Base-by-base conservation (phyloP, 331 rosid genomes). In the Dryas integrifolia region DNA sequence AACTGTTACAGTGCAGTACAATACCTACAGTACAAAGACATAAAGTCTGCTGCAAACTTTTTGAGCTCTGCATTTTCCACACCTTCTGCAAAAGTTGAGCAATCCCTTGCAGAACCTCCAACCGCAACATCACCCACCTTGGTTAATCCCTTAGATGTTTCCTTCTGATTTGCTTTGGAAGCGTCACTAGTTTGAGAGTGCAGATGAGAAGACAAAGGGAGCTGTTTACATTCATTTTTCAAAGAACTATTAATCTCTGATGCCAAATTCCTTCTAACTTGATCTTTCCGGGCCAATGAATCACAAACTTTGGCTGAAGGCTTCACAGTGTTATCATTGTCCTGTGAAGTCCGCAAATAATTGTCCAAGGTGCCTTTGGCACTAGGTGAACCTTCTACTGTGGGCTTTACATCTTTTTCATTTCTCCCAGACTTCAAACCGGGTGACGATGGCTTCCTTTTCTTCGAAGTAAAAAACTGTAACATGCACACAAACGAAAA, bases 21-120 rank as follows among this genome's bases (percentile, higher is more conserved):
- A n/a, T 85, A 94, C 98, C 98, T 76, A 77, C 95, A 89, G 73
- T 91, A 91, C 78, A 91, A 24, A 73, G 98, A 85, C 89, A 89
- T 75, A 69, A 88, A 80, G 48, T 86, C 87, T 3, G 79, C 85
- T 65, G 86, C 86, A 81, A 91, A 85, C 82, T 80, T 85, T 67
- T 82, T 88, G 30, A 79, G 74, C 72, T 88, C 90, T 0, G 76
- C 57, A 3, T 72, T 84, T 56, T 65, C 81, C 3, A 3, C 84
- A 60, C 67, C 84, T 40, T 67, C 74, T 35, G 68, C 46, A 59
- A 71, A 15, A 68, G 43, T 82, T 58, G 72, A 58, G 73, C 67
- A 60, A 38, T 60, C 81, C 47, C 67, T 70, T 55, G 76, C 83
- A 72, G 48, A 18, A 30, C 65, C 79, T 74, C 68, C 90, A 61